Conservation (phyloP, 2,329 filamentous ascomycete genomes). For the Akanthomyces uredinophilus region DNA sequence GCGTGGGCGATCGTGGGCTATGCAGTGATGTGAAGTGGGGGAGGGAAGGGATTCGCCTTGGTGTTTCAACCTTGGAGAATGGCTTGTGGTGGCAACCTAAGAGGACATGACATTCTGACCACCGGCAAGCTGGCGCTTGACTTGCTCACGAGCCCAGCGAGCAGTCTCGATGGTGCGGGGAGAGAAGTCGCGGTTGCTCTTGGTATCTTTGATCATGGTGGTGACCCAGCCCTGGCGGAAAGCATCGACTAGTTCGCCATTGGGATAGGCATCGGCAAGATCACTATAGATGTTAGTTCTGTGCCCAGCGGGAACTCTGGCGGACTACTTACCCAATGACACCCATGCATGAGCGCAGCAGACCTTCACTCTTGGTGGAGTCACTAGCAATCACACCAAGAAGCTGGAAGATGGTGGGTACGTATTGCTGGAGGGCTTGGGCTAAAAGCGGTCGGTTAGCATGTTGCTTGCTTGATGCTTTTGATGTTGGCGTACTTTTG, state of each 20-base stretch:
- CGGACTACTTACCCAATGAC: slow-evolving; percentile 76
- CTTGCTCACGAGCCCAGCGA: slow-evolving; percentile 94
- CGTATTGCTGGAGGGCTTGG: slow-evolving; percentile 66
- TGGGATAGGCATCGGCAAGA: slow-evolving; percentile 87
- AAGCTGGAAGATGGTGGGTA: slow-evolving; percentile 81
- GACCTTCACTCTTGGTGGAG: slow-evolving; percentile 80
- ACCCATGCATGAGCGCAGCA: slow-evolving; percentile 93
- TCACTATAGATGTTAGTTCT: slow-evolving; percentile 59
- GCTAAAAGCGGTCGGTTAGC: slow-evolving; percentile 44
- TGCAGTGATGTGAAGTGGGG: slow-evolving; percentile 12
- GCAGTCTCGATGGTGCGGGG: slow-evolving; percentile 86
- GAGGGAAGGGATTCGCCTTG: slow-evolving; percentile 8
- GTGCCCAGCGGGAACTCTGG: background rate
- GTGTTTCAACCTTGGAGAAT: slow-evolving; percentile 4
- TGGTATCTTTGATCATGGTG: slow-evolving; percentile 84
- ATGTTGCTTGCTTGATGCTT: background rate
- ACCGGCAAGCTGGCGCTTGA: slow-evolving; percentile 78
- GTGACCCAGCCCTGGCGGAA: slow-evolving; percentile 93
- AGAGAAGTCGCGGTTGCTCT: slow-evolving; percentile 81
- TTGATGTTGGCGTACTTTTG: slow-evolving; percentile 55
- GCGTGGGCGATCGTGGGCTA: slow-evolving; percentile 33
- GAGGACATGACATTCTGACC: slow-evolving; percentile 44
- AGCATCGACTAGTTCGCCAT: slow-evolving; percentile 75
- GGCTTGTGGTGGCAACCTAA: slow-evolving; percentile 20
- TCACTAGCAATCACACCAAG: slow-evolving; percentile 77